Evolutionary conservation across 306 rosid genomes (phyloP), one percentile per base, ranked within the genome.

Genomic region (Arachis stenosperma): DNA sequence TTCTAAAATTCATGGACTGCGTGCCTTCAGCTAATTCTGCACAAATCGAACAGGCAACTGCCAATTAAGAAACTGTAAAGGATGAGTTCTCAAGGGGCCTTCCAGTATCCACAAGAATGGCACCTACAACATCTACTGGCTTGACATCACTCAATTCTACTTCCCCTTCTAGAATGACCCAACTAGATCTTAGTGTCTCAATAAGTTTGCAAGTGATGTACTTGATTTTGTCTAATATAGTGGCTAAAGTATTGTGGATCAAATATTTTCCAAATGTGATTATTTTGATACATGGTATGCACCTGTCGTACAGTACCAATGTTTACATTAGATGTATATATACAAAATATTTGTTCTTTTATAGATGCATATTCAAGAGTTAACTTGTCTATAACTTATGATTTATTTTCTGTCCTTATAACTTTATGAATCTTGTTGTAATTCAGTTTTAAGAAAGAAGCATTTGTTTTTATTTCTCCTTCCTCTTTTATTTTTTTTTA

Each of bases 21-120:
- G 17, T 17, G 17, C 84, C 92, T 76, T 84, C 91, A 66, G 78
- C 68, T 78, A 77, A 87, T 81, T 57, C 86, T 44, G 79, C 82
- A 29, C 89, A 90, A 69, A 58, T 67, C 65, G 97, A 87, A 72
- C 98, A 75, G 22, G 86, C 86, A 68, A 86, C 60, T 75, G 67
- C 69, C 43, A 77, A 83, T 57, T 84, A 87, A 53, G 96, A 90
- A 81, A 70, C 74, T 67, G 52, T 68, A 55, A 83, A 71, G 71
- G 92, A 90, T 51, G 95, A 87, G 71, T 84, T 89, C 81, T 75
- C 97, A 69, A 87, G 89, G 80, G 90, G 88, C 39, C 85, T 81
- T 89, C 64, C 90, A 37, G 75, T 86, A 69, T 67, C 90, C 51
- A 65, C 81, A 39, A 81, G 77, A 78, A 71, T 76, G 58, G 79